Percentiles rank a stretch among this genome's conserved stretches.
These are phyloP conservation scores for Populus hybrid DNA, from an alignment of 441 rosid genomes.

Conservation along the genomic window DNA sequence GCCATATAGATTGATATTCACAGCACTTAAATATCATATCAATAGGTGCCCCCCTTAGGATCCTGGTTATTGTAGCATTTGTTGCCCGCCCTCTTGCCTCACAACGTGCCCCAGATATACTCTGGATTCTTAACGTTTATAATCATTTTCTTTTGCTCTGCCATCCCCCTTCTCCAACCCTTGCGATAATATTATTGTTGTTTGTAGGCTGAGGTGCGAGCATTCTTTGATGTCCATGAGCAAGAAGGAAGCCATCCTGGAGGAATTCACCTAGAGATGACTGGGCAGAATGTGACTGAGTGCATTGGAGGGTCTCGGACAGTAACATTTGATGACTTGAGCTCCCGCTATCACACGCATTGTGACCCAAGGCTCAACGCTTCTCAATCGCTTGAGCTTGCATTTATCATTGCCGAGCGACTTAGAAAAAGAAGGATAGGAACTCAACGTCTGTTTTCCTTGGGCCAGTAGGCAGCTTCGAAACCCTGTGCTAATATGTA, in stretches of 20 bases:
- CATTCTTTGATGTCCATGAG: conserved; percentile 79
- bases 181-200: background rate
- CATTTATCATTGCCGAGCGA: conserved; percentile 67
- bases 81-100: background rate
- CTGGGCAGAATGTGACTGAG: conserved; percentile 17
- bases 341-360: no score
- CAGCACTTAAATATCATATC: background rate
- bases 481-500: background rate
- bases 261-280: conserved; percentile 78
- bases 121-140: background rate
- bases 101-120: background rate
- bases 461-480: conserved; percentile 22
- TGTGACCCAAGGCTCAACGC: no score
- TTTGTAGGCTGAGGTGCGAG: conserved; percentile 62
- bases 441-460: conserved; percentile 32
- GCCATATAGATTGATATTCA: background rate
- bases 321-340: conserved; percentile 31
- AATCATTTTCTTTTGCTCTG: background rate
- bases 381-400: conserved; percentile 65
- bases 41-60: background rate
- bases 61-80: background rate
- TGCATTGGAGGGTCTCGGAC: no score
- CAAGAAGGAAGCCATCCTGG: conserved; percentile 82
- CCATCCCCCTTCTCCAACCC: background rate
- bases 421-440: conserved; percentile 61